Base-by-base conservation (phyloP, 441 rosid genomes). In the Biscutella laevigata region DNA sequence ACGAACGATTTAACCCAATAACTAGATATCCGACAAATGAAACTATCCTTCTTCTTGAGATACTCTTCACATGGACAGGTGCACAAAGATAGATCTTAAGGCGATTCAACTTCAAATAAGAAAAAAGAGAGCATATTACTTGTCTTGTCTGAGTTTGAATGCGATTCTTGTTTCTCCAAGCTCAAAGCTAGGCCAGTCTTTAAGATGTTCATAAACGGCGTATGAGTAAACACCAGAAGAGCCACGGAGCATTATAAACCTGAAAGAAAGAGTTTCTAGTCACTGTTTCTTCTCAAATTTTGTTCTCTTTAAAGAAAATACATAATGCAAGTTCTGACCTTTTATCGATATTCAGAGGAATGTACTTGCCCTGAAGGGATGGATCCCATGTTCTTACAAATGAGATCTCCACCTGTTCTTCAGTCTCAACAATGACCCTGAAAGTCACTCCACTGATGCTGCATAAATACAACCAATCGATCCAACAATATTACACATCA, bases 101-200 rank as follows among this genome's bases (percentile, higher is more conserved):
- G 28, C 1, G 8, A 12, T n/a, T 58, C 12, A 13, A 16, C 19
- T 19, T 20, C 0, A 14, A 30, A 59, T 38, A 14, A 37, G 19
- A 26, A 20, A 49, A 1, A 43, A 22, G 12, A 39, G 6, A 28
- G 2, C 12, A 7, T 17, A 16, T 49, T 86, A 86, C 95, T 74
- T 86, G 78, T 86, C 95, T 70, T 86, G 83, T 72, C 89, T 76
- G 71, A 83, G 92, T 74, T 86, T 86, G 74, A 86, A 83, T 27
- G 92, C 75, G 28, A 86, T 65, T 74, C 92, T 76, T 35, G 87
- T 83, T 72, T 81, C 82, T 7, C 79, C 89, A 43, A 86, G 70
- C 47, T 73, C 76, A 70, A 83, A 86, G 2, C 74, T 80, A 57
- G 95, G 95, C 95, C 95, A 86, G 39, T 78, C 87, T 50, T 62